Percentiles rank a stretch among this genome's conserved stretches.
These are phyloP conservation scores for Aspergillus ustus DNA, from an alignment of 2,329 filamentous ascomycete genomes.

Conservation along the genomic window DNA sequence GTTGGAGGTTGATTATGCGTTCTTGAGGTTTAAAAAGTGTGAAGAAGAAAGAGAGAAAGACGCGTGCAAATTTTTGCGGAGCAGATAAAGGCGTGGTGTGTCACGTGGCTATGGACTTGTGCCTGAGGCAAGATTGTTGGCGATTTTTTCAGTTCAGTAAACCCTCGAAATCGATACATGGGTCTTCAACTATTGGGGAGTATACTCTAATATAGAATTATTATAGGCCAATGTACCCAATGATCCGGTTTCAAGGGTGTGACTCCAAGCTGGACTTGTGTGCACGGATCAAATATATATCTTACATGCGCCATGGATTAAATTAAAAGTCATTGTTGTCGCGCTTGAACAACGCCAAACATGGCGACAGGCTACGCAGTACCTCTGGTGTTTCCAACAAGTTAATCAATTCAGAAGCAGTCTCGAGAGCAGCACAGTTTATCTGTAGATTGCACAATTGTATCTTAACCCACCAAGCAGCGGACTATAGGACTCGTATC, in stretches of 20 bases:
- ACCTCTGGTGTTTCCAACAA: too few species aligned
- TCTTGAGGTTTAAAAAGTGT: slow-evolving; percentile 48
- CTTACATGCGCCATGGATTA: too few species aligned
- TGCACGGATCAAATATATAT: too few species aligned
- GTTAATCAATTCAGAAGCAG: too few species aligned
- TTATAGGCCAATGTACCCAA: too few species aligned
- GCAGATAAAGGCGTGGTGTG: background rate
- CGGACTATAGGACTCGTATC: background rate
- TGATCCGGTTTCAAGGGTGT: too few species aligned
- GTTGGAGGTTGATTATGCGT: slow-evolving; percentile 57
- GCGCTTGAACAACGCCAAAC: too few species aligned
- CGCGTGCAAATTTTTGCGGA: slow-evolving; percentile 17
- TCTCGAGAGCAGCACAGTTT: too few species aligned
- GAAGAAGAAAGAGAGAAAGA: slow-evolving; percentile 33
- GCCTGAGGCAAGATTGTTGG: slow-evolving; percentile 6
- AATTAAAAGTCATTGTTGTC: background rate
- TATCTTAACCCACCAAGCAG: background rate
- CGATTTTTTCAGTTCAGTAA: background rate
- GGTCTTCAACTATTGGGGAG: background rate
- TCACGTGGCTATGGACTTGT: slow-evolving; percentile 15
- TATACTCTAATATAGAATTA: too few species aligned
- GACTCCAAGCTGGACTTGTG: too few species aligned
- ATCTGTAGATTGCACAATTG: background rate
- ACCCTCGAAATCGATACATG: background rate
- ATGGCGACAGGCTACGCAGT: too few species aligned